These are phyloP conservation scores for Aspergillaceae sp. DNA, from an alignment of 2,329 filamentous ascomycete species.

Conservation along the genomic window DNA sequence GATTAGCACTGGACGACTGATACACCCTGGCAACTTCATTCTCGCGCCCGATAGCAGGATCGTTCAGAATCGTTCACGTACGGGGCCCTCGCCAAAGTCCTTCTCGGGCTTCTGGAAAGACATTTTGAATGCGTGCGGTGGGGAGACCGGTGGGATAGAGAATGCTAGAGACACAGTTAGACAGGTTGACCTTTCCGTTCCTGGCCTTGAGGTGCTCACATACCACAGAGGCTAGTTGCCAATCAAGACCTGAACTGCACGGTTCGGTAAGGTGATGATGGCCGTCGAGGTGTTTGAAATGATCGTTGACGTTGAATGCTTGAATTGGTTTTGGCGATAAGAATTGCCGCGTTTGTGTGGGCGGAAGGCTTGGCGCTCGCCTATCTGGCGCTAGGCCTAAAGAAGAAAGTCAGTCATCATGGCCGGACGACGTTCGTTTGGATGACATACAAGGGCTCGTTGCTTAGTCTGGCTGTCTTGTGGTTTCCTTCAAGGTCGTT, in stretches of 20 bases:
- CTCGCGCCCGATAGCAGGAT: slow-evolving; percentile 1
- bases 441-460: too few relatives aligned
- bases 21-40: neutral
- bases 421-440: slow-evolving; percentile 1
- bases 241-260: slow-evolving; percentile 74
- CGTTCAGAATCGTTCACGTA: slow-evolving; percentile 38
- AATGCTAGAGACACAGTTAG: slow-evolving; percentile 5
- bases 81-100: slow-evolving; percentile 80
- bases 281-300: slow-evolving; percentile 20
- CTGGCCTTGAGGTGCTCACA: too few relatives aligned
- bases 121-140: slow-evolving; percentile 52
- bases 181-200: too few relatives aligned
- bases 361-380: slow-evolving; percentile 28
- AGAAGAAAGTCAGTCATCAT: slow-evolving; percentile 11
- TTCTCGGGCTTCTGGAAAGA: slow-evolving; percentile 95
- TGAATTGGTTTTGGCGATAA: neutral
- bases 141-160: slow-evolving; percentile 15
- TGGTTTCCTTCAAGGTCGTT: neutral
- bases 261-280: slow-evolving; percentile 76
- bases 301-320: slow-evolving; percentile 7
- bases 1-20: slow-evolving; percentile 6
- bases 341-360: slow-evolving; percentile 16
- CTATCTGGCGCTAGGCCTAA: slow-evolving; percentile 32
- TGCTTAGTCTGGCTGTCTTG: too few relatives aligned
- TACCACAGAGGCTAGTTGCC: slow-evolving; percentile 30